Conservation (phyloP, 1,284 basidiomycete species). For the Austroboletus niveus region DNA sequence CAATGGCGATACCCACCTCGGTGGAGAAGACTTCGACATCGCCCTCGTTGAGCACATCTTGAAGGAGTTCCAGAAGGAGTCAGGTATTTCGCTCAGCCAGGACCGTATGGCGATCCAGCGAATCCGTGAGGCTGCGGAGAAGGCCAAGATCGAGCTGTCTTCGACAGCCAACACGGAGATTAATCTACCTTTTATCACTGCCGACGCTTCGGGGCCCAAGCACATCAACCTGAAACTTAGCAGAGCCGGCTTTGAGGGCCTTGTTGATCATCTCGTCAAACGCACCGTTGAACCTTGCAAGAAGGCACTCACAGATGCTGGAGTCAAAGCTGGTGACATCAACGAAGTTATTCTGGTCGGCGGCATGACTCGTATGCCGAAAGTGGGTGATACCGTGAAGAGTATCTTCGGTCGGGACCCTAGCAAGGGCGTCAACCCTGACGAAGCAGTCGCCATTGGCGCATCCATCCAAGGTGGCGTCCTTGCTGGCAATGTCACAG, state of each 20-base stretch:
- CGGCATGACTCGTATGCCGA: conserved; percentile 98
- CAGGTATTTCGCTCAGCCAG: conserved; percentile 75
- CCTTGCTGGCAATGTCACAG: conserved; percentile 92
- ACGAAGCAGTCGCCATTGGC: conserved; percentile 92
- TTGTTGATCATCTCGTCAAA: conserved; percentile 82
- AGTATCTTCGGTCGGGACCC: conserved; percentile 91
- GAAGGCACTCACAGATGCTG: conserved; percentile 91
- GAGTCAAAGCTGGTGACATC: conserved; percentile 89
- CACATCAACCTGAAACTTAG: conserved; percentile 93
- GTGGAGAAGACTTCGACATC: conserved; percentile 98
- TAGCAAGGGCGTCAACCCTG: conserved; percentile 97
- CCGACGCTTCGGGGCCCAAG: conserved; percentile 91
- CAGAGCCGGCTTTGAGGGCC: conserved; percentile 86
- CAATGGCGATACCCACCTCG: conserved; percentile 98
- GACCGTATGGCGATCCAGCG: conserved; percentile 99
- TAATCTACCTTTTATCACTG: conserved; percentile 97
- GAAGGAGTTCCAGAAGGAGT: conserved; percentile 93
- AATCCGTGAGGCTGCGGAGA: conserved; percentile 98
- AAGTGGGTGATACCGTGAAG: conserved; percentile 90
- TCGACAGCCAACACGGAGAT: conserved; percentile 93
- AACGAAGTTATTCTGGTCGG: conserved; percentile 98
- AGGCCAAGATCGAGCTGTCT: conserved; percentile 98
- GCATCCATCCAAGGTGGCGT: conserved; percentile 96
- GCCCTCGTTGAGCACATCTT: conserved; percentile 86
- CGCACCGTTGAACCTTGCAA: conserved; percentile 96